Percentiles rank a stretch among this genome's conserved stretches.
Conservation (phyloP, 2,329 filamentous ascomycete genomes). For the Phaeosphaeriaceae sp. region DNA sequence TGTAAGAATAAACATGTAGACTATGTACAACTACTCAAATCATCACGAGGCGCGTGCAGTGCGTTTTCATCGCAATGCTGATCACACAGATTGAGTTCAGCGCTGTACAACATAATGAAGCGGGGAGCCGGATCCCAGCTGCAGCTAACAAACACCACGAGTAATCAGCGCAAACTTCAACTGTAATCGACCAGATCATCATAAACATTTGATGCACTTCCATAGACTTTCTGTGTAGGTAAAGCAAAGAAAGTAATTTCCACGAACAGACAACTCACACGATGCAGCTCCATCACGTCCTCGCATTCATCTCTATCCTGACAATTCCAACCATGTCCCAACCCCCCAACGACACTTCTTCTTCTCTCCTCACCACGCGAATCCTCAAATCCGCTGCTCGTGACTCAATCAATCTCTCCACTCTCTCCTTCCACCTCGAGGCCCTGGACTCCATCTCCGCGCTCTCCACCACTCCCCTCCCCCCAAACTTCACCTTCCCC, state of each 20-base stretch:
- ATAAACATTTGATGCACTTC: too few species aligned
- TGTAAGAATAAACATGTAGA: constrained; percentile 1
- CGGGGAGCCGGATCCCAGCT: constrained; percentile 2
- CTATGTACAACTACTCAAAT: not conserved
- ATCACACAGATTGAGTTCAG: not conserved
- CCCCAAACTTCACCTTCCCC: constrained; percentile 31
- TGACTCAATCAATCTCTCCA: constrained; percentile 35
- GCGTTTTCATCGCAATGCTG: not conserved
- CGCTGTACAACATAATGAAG: not conserved
- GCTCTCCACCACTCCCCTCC: constrained; percentile 19
- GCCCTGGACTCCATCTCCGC: constrained; percentile 37
- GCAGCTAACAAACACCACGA: too few species aligned
- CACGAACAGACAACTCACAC: too few species aligned
- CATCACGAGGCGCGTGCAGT: not conserved
- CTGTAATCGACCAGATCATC: too few species aligned
- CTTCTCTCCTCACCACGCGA: not conserved
- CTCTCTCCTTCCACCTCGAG: constrained; percentile 37
- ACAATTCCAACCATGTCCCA: not conserved
- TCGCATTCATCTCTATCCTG: not conserved
- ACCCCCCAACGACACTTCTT: not conserved
- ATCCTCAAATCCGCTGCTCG: constrained; percentile 12
- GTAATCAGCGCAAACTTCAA: too few species aligned
- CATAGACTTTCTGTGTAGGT: too few species aligned
- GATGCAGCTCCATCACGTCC: not conserved
- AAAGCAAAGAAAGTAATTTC: too few species aligned